Evolutionary conservation across 108 stramenopile genomes (phyloP).

Genomic region (Skeletonema menzelii): DNA sequence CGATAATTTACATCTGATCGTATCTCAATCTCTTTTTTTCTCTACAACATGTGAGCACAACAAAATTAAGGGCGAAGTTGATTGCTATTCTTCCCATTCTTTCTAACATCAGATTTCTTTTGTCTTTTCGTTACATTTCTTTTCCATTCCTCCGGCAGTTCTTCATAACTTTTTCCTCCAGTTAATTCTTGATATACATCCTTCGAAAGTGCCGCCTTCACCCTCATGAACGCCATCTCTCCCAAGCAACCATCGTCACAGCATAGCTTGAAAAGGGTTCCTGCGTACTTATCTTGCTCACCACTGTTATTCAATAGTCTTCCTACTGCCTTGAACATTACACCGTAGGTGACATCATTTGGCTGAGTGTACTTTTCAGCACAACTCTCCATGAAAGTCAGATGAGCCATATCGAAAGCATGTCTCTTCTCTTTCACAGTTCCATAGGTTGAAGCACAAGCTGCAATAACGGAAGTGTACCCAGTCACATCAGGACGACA

Average conservation of each 20-base stretch:
- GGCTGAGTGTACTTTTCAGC: constrained; percentile 38
- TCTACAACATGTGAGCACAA: background rate
- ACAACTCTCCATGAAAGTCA: constrained; percentile 62
- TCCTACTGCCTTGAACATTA: constrained; percentile 75
- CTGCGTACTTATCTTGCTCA: constrained; percentile 41
- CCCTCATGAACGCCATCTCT: constrained; percentile 60
- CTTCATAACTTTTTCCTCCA: constrained; percentile 42
- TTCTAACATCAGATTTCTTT: background rate
- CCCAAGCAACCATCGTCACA: constrained; percentile 62
- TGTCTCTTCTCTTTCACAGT: constrained; percentile 34
- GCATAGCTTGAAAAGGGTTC: constrained; percentile 44
- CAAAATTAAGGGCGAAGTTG: constrained; percentile 7
- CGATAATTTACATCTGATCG: background rate
- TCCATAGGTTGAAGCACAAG: constrained; percentile 54
- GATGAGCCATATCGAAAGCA: constrained; percentile 67
- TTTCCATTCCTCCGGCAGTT: constrained; percentile 63
- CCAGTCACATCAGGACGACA: constrained; percentile 78
- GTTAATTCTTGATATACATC: constrained; percentile 53
- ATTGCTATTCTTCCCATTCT: background rate
- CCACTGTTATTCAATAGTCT: constrained; percentile 42
- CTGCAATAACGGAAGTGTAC: constrained; percentile 64
- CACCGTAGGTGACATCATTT: constrained; percentile 84
- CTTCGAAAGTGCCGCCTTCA: constrained; percentile 52
- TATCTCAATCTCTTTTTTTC: background rate
- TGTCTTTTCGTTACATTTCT: constrained; percentile 36